These are phyloP conservation scores for Mollisia scopiformis DNA, from an alignment of 2,329 filamentous ascomycete genomes.

Conservation along the genomic window DNA sequence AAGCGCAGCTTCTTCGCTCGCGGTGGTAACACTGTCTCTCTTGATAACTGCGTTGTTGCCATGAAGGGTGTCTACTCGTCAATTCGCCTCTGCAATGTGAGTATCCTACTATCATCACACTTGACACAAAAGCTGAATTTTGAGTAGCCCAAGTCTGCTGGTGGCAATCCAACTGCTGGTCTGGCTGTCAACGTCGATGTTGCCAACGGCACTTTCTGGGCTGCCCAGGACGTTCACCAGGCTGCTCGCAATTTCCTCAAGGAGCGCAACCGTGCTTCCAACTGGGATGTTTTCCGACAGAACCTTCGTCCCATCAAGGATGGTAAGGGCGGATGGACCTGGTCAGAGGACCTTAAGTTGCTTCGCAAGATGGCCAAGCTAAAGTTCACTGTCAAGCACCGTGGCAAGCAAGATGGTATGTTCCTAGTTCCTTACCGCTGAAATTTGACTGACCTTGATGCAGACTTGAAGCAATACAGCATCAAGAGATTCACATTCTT, in stretches of 20 bases:
- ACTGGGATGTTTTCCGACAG: slow-evolving; percentile 29
- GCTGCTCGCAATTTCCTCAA: slow-evolving; percentile 37
- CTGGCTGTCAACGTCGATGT: slow-evolving; percentile 89
- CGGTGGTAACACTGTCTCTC: slow-evolving; percentile 39
- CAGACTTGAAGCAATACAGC: slow-evolving; percentile 52
- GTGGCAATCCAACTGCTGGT: slow-evolving; percentile 48
- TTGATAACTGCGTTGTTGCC: slow-evolving; percentile 73
- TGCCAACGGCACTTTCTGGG: slow-evolving; percentile 90
- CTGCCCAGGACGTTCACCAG: slow-evolving; percentile 40
- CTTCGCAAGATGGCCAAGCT: slow-evolving; percentile 58
- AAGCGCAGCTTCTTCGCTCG: slow-evolving; percentile 78
- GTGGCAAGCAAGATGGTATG: slow-evolving; percentile 45
- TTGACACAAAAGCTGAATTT: slow-evolving; percentile 13
- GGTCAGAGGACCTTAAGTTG: slow-evolving; percentile 55
- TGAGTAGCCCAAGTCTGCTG: slow-evolving; percentile 22
- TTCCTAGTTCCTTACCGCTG: neutral
- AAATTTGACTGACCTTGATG: neutral
- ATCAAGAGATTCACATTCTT: slow-evolving; percentile 54
- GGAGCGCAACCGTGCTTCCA: slow-evolving; percentile 26
- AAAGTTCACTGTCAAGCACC: slow-evolving; percentile 59
- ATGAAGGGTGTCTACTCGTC: slow-evolving; percentile 91
- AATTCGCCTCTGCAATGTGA: slow-evolving; percentile 71
- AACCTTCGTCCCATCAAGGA: slow-evolving; percentile 24
- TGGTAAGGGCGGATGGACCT: slow-evolving; percentile 15
- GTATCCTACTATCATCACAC: neutral